Base-by-base conservation (phyloP, 345 rosid species). In the Sonneratia caseolaris region DNA sequence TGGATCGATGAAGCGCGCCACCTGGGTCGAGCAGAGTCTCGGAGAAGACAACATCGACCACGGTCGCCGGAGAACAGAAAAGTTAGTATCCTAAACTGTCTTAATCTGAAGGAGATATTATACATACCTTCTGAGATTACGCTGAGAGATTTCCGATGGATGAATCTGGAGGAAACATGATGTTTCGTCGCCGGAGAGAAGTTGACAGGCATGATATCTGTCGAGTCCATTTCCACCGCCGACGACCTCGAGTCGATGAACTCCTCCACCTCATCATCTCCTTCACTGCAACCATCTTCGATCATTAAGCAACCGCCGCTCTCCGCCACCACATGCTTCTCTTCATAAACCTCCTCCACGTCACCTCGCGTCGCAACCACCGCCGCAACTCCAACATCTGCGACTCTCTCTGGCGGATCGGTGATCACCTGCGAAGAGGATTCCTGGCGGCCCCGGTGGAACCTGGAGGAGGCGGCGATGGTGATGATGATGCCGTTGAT, bases 401-500 rank as follows among this genome's bases (percentile, higher is more conserved):
- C 22, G 38, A 43, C 48, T 12, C 68, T 65, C 68, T 65, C 59
- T 8, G 59, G 59, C 22, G 67, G 67, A 64, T 65, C 42, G 3
- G 43, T 2, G 9, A 64, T 3, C 40, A 42, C 3, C 37, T 14
- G 43, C 21, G 19, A 6, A 65, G 40, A 11, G 38, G 7, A 21
- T 32, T 12, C 42, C 76, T 79, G 61, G 72, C 72, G 0, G 43
- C 76, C 35, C 79, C 73, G 76, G 38, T 71, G 79, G 71, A 79
- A 82, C 61, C 79, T 77, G 2, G 93, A 84, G 55, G 90, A 81
- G 37, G 85, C 87, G 61, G 71, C 83, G 47, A 91, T 83, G 24
- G 72, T 76, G 70, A 85, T 78, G 81, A 89, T 88, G 67, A 91
- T 88, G 66, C 67, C 78, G 68, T 89, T 87, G 74, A 81, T 68